Evolutionary conservation across 192 early-diverging fungal genomes (phyloP).

Genomic region (Ambispora gerdemannii): DNA sequence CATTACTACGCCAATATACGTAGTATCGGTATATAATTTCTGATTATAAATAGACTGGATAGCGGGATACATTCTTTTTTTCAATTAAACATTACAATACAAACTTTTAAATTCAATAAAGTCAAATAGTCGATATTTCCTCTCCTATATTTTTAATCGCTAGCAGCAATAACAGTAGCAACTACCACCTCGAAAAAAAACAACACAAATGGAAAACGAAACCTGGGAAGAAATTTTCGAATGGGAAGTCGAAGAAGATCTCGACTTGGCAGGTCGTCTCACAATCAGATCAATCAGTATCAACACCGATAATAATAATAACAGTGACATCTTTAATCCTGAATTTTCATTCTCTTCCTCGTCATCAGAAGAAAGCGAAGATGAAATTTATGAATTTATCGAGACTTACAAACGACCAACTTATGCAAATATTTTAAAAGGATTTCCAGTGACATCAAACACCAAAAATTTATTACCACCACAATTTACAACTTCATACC

Average conservation of each 20-base stretch:
- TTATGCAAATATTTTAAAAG: neutral
- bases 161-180: no score
- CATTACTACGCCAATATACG: no score
- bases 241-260: neutral
- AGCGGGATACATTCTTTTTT: no score
- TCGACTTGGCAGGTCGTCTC: neutral
- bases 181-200: no score
- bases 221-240: neutral
- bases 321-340: no score
- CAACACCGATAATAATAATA: neutral
- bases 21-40: no score
- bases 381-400: neutral
- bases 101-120: no score
- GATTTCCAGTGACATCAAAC: neutral
- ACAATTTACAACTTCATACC: neutral
- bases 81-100: no score
- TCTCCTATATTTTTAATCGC: no score
- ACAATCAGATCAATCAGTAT: neutral
- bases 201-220: no score
- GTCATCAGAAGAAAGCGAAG: neutral
- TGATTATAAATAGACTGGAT: no score
- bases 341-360: neutral
- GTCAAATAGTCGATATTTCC: no score
- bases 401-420: neutral
- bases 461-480: neutral